phyloP scores from a whole-genome alignment of 345 rosid species.

The Euphorbia peplus region DNA sequence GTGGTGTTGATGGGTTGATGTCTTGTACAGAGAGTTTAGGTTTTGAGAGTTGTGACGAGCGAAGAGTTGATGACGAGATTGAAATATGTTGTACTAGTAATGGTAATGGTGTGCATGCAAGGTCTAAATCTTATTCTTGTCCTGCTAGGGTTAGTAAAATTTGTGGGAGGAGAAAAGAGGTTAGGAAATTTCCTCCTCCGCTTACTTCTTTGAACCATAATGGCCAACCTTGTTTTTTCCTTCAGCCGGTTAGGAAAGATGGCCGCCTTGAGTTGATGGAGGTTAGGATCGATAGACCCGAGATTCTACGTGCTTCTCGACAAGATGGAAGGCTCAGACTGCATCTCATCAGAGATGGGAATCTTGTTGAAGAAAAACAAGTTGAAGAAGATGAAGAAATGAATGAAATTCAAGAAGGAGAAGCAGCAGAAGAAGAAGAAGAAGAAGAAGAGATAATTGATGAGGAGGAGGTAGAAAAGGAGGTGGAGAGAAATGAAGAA shows the following conservation, averaged over 20 bases:
- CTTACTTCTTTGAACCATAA: constrained; percentile 54
- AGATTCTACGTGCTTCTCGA: constrained; percentile 51
- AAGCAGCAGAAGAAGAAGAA: constrained; percentile 5
- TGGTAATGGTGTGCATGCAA: background rate
- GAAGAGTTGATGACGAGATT: constrained; percentile 36
- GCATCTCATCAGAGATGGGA: constrained; percentile 38
- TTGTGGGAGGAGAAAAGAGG: constrained; percentile 27
- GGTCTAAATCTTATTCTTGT: background rate
- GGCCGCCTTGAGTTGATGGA: constrained; percentile 66
- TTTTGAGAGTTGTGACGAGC: constrained; percentile 74
- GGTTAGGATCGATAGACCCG: constrained; percentile 55
- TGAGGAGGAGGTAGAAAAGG: constrained; percentile 18
- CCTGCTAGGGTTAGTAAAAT: constrained; percentile 23
- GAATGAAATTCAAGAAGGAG: background rate
- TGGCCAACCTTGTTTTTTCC: constrained; percentile 59
- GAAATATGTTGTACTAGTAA: constrained; percentile 7
- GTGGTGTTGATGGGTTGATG: constrained; percentile 50
- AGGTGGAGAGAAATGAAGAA: constrained; percentile 8
- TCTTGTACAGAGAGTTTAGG: constrained; percentile 87
- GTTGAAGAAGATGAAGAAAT: constrained; percentile 9
- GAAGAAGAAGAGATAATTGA: constrained; percentile 15
- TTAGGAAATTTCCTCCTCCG: constrained; percentile 58
- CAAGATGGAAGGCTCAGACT: constrained; percentile 64
- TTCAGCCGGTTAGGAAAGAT: constrained; percentile 56
- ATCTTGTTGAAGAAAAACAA: constrained; percentile 13